Evolutionary conservation across 208 protist genomes (phyloP).

Genomic region (Porcisia deanei): DNA sequence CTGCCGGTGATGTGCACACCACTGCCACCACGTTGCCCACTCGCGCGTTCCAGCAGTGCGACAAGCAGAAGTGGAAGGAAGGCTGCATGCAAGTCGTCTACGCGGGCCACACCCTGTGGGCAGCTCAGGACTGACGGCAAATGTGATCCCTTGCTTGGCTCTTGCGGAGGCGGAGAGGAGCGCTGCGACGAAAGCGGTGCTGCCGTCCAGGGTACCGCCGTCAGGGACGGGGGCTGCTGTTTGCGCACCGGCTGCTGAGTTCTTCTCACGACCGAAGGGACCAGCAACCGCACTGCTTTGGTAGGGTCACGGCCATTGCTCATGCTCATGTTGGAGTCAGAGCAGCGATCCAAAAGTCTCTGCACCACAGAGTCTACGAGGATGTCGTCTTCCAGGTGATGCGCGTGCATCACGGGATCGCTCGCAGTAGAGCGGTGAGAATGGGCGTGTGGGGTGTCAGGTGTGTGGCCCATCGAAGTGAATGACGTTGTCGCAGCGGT

Average conservation of each 20-base stretch:
- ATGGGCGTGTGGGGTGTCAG: not conserved
- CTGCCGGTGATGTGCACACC: not conserved
- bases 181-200: not conserved
- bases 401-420: not conserved
- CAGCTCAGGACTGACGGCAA: conserved; percentile 18
- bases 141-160: not conserved
- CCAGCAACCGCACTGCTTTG: not conserved
- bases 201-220: conserved; percentile 11
- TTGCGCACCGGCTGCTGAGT: not conserved
- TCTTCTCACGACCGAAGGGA: not conserved
- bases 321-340: not conserved
- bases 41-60: conserved; percentile 12
- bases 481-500: not conserved
- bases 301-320: too few relatives aligned
- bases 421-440: not conserved
- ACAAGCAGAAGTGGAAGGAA: conserved; percentile 23
- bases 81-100: conserved; percentile 16
- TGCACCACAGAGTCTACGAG: not conserved
- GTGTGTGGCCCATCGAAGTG: not conserved
- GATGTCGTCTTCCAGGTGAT: not conserved
- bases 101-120: conserved; percentile 11
- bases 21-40: not conserved
- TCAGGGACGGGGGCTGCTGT: not conserved
- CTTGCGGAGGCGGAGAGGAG: not conserved
- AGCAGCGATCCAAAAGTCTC: not conserved